Percentiles rank a stretch among this genome's conserved stretches.
These are phyloP conservation scores for Gastrolobium bilobum DNA, from an alignment of 306 rosid species.

Conservation along the genomic window DNA sequence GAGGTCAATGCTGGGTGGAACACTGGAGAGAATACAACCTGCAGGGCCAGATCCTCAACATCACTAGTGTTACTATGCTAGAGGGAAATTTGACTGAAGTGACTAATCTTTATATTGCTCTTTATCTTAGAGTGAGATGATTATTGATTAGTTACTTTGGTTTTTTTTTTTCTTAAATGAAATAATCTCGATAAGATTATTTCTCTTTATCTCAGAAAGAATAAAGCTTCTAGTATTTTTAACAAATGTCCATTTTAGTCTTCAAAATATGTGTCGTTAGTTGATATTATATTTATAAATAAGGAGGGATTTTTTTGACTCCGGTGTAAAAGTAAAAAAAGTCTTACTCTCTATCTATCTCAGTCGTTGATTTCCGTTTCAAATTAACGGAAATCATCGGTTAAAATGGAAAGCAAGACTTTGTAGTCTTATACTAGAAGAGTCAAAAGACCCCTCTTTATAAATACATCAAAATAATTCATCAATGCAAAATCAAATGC, in stretches of 20 bases:
- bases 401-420: too few species aligned
- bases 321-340: too few species aligned
- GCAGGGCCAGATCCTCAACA: constrained; percentile 75
- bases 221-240: not conserved
- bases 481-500: too few species aligned
- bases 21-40: constrained; percentile 52
- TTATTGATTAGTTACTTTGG: not conserved
- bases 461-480: too few species aligned
- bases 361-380: too few species aligned
- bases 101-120: constrained; percentile 27
- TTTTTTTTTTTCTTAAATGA: not conserved
- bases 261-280: not conserved
- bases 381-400: too few species aligned
- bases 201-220: not conserved
- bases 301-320: too few species aligned
- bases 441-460: too few species aligned
- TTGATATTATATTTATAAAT: not conserved
- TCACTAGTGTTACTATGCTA: constrained; percentile 48
- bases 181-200: not conserved
- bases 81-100: constrained; percentile 20
- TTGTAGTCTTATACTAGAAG: too few species aligned
- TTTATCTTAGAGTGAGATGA: not conserved
- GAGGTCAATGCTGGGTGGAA: constrained; percentile 50
- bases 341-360: too few species aligned
- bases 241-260: not conserved